Conservation (phyloP, 2,329 filamentous ascomycete genomes). For the Alternaria rosae region DNA sequence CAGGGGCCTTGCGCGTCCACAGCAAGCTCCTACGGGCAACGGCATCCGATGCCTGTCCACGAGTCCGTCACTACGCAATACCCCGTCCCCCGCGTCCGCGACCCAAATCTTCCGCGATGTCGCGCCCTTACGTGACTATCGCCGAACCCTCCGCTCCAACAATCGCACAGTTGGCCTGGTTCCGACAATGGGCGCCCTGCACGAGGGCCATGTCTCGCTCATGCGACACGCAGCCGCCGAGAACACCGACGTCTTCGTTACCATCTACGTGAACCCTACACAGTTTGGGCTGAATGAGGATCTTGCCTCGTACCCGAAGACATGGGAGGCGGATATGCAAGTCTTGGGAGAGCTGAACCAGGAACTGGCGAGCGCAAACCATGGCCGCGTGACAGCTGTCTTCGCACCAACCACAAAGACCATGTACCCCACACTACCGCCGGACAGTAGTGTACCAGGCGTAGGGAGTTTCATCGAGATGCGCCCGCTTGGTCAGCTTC, state of each 20-base stretch:
- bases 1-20: slow-evolving; percentile 5
- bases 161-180: slow-evolving; percentile 83
- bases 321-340: slow-evolving; percentile 79
- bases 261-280: slow-evolving; percentile 94
- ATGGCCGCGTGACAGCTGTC: slow-evolving; percentile 77
- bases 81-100: slow-evolving; percentile 24
- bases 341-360: slow-evolving; percentile 72
- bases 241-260: slow-evolving; percentile 87
- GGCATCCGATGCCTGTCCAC: slow-evolving; percentile 30
- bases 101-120: slow-evolving; percentile 81
- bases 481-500: slow-evolving; percentile 78
- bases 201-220: slow-evolving; percentile 86
- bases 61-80: slow-evolving; percentile 25
- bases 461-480: slow-evolving; percentile 91
- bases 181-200: slow-evolving; percentile 97
- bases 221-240: slow-evolving; percentile 83
- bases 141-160: slow-evolving; percentile 69
- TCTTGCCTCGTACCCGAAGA: slow-evolving; percentile 85
- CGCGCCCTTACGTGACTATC: slow-evolving; percentile 72
- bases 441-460: slow-evolving; percentile 74
- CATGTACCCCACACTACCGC: slow-evolving; percentile 87
- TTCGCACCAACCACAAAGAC: slow-evolving; percentile 83
- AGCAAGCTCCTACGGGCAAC: not conserved
- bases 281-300: slow-evolving; percentile 94
- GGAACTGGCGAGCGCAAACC: slow-evolving; percentile 65